phyloP scores from a whole-genome alignment of 345 rosid genomes.

The Erysimum cheiranthoides region DNA sequence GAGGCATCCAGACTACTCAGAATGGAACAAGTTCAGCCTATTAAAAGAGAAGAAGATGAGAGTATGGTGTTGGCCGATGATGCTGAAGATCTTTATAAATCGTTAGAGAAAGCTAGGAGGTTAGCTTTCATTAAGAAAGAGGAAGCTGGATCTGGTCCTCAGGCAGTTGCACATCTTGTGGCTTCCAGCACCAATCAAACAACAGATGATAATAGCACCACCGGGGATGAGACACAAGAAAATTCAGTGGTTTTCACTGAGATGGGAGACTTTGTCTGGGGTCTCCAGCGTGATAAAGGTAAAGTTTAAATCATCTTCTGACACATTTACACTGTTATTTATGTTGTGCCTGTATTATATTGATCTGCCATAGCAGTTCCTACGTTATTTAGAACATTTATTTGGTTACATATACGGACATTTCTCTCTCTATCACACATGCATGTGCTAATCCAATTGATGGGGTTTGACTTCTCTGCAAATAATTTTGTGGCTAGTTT shows the following conservation, averaged over 20 bases:
- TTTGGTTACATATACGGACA: constrained; percentile 1
- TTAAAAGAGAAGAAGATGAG: constrained; percentile 65
- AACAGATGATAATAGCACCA: constrained; percentile 54
- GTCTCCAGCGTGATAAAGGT: constrained; percentile 87
- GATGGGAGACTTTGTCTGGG: constrained; percentile 96
- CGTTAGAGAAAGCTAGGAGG: constrained; percentile 83
- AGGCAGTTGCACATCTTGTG: constrained; percentile 76
- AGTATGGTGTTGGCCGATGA: constrained; percentile 69
- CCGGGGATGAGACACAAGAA: constrained; percentile 69
- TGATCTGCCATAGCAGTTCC: neutral
- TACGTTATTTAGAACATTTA: constrained; percentile 10
- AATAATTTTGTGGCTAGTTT: neutral
- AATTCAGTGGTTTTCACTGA: constrained; percentile 86
- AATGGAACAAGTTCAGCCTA: constrained; percentile 60
- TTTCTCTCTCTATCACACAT: neutral
- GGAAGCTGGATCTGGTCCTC: constrained; percentile 66
- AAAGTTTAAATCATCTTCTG: constrained; percentile 25
- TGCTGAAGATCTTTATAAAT: constrained; percentile 81
- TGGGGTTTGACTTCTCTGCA: neutral
- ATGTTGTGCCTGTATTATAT: constrained; percentile 17
- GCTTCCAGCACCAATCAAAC: constrained; percentile 50
- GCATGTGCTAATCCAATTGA: neutral
- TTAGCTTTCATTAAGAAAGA: constrained; percentile 78
- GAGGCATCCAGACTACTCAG: constrained; percentile 85
- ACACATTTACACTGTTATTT: constrained; percentile 11